Evolutionary conservation across 345 rosid genomes (phyloP).

Genomic region (Syzygium aromaticum): DNA sequence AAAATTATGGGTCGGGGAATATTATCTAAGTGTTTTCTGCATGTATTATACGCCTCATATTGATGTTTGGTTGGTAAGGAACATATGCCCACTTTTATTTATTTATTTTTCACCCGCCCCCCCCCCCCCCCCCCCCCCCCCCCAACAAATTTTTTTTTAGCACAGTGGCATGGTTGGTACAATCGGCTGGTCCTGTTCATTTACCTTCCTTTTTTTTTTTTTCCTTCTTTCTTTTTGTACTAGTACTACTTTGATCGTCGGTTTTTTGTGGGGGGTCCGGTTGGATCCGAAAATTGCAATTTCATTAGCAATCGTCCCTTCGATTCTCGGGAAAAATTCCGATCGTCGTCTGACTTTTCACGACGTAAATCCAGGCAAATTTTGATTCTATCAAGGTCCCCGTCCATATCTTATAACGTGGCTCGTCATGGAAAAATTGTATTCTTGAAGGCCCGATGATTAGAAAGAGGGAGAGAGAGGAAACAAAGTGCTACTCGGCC

Average conservation of each 20-base stretch:
- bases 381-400: not conserved
- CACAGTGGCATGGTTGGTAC: not conserved
- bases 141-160: too few species aligned
- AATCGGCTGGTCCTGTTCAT: not conserved
- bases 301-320: accelerated
- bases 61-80: not conserved
- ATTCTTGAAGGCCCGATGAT: not conserved
- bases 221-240: not conserved
- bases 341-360: not conserved
- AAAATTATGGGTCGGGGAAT: not conserved
- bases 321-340: not conserved
- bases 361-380: not conserved
- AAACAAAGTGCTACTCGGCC: not conserved
- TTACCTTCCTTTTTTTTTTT: not conserved
- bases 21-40: not conserved
- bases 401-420: not conserved
- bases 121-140: not conserved
- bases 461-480: not conserved
- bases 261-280: not conserved
- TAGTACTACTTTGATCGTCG: not conserved
- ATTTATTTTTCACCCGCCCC: not conserved
- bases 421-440: not conserved
- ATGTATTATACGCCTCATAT: not conserved
- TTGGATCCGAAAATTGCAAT: accelerated
- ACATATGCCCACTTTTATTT: not conserved